Percentiles rank a stretch among this genome's conserved stretches.
phyloP scores from a whole-genome alignment of 176 grass and related monocot species.

The Cenchrus fungigraminus region DNA sequence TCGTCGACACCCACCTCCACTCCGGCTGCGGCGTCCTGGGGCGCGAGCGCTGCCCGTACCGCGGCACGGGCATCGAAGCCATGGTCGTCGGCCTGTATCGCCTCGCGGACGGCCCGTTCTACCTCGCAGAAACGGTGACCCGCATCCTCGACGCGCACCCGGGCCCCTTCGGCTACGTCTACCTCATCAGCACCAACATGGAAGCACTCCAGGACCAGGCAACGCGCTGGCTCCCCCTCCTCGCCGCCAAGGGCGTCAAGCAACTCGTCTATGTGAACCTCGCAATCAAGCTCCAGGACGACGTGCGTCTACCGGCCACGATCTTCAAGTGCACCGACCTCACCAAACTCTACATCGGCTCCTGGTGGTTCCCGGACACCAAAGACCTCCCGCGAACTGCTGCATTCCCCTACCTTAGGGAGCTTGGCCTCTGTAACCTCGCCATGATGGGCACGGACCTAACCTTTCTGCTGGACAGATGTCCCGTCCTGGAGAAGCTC shows the following conservation, averaged over 20 bases:
- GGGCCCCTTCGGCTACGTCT: conserved; percentile 12
- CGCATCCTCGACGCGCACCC: conserved; percentile 16
- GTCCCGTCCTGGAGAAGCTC: conserved; percentile 21
- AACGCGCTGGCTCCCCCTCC: not conserved
- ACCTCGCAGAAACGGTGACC: not conserved
- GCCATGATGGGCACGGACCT: not conserved
- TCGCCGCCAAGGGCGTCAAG: conserved; percentile 1
- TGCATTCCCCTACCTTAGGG: not conserved
- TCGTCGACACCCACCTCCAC: conserved; percentile 8
- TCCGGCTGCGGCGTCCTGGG: not conserved
- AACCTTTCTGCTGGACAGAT: not conserved
- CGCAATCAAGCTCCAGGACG: not conserved
- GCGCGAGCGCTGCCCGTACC: not conserved
- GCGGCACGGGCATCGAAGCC: not conserved
- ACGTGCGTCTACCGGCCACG: not conserved
- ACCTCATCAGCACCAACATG: not conserved
- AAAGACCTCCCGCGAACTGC: not conserved
- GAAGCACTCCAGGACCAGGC: not conserved
- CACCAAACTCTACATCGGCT: not conserved
- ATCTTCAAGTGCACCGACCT: not conserved
- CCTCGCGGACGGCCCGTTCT: no score
- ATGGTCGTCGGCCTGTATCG: no score
- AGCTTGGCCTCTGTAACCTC: not conserved
- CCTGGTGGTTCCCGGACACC: not conserved
- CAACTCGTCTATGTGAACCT: not conserved